A percentile compares a stretch with the other conserved stretches of the same genome.
phyloP scores from a whole-genome alignment of 2,329 filamentous ascomycete species.

The Emericellopsis cladophorae region DNA sequence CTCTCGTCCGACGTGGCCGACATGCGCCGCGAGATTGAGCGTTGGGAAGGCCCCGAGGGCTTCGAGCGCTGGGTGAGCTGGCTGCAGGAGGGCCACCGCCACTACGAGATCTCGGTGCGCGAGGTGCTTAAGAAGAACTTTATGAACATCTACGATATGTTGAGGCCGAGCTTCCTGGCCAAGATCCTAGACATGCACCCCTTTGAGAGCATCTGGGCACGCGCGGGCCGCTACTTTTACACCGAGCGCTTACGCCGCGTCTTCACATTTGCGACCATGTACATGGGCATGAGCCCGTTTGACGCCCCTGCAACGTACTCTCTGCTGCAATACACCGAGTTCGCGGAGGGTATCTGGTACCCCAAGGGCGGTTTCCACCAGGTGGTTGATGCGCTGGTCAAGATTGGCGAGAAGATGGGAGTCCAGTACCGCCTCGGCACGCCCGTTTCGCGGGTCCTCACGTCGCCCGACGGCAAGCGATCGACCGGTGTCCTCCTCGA shows the following conservation, averaged over 20 bases:
- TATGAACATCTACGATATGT: conserved; percentile 42
- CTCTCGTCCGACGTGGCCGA: conserved; percentile 54
- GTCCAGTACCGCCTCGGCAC: conserved; percentile 50
- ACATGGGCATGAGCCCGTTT: conserved; percentile 71
- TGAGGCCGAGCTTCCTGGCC: conserved; percentile 42
- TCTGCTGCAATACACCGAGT: conserved; percentile 61
- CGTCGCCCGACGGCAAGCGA: conserved; percentile 34
- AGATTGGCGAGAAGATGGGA: conserved; percentile 47
- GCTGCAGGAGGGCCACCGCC: conserved; percentile 52
- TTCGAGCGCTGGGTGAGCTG: conserved; percentile 58
- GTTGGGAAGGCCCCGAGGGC: conserved; percentile 59
- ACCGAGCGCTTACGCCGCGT: conserved; percentile 56
- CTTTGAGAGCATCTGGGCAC: conserved; percentile 56
- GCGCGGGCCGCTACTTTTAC: conserved; percentile 55
- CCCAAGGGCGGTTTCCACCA: conserved; percentile 58
- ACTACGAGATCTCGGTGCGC: conserved; percentile 55
- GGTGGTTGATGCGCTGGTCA: conserved; percentile 49
- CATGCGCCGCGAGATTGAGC: conserved; percentile 62
- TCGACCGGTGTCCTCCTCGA: conserved; percentile 47
- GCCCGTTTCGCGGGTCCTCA: conserved; percentile 41
- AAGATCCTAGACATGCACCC: conserved; percentile 52
- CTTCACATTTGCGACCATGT: conserved; percentile 72
- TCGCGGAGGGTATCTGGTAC: conserved; percentile 68
- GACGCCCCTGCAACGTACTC: conserved; percentile 65
- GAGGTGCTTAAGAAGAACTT: conserved; percentile 60